A percentile compares a stretch with the other conserved stretches of the same genome.
Conservation (phyloP, 2,329 filamentous ascomycete species). For the Penicillium sp. region DNA sequence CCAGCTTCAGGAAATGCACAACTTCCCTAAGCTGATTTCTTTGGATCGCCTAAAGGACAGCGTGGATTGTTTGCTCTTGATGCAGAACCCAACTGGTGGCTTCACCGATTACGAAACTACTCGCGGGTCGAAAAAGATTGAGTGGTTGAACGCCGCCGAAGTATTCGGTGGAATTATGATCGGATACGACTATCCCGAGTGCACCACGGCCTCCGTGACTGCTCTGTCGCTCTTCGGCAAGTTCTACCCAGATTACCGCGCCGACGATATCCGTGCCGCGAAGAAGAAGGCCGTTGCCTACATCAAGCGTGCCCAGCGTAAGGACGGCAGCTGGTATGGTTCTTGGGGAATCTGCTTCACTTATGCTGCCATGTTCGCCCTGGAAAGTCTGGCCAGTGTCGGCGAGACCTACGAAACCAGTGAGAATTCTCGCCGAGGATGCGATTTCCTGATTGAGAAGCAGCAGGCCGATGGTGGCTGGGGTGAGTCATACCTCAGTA, state of each 20-base stretch:
- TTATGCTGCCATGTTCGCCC: conserved; percentile 93
- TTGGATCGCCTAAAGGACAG: conserved; percentile 80
- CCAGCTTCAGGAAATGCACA: conserved; percentile 73
- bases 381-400: conserved; percentile 77
- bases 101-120: conserved; percentile 87
- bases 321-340: conserved; percentile 95
- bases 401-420: conserved; percentile 80
- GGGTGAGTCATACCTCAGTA: conserved; percentile 91
- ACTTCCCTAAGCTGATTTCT: conserved; percentile 71
- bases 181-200: conserved; percentile 97
- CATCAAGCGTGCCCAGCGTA: conserved; percentile 74
- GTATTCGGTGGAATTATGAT: conserved; percentile 98
- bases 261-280: conserved; percentile 70
- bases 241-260: conserved; percentile 77
- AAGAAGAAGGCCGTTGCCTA: conserved; percentile 73
- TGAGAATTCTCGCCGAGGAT: conserved; percentile 67
- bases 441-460: conserved; percentile 79
- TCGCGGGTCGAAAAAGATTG: conserved; percentile 72
- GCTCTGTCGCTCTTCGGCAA: conserved; percentile 78
- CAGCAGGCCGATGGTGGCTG: conserved; percentile 90
- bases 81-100: conserved; percentile 83
- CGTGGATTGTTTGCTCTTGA: conserved; percentile 83
- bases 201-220: conserved; percentile 91
- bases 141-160: conserved; percentile 90
- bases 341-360: conserved; percentile 98